These are phyloP conservation scores for Puccinia horiana DNA, from an alignment of 1,284 basidiomycete species.

Conservation along the genomic window DNA sequence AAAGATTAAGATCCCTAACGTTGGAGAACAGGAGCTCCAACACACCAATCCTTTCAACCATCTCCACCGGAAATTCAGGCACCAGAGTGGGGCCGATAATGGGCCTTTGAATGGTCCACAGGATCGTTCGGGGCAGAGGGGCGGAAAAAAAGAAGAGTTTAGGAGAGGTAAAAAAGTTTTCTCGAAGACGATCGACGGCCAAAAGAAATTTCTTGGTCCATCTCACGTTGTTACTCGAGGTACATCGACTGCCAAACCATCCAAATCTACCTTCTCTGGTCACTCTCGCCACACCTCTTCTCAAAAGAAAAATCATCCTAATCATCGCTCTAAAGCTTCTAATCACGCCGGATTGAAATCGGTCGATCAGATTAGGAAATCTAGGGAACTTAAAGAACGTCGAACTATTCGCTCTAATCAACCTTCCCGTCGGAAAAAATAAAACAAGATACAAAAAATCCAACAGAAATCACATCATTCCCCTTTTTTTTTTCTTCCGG, in stretches of 20 bases:
- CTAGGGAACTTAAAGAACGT: constrained; percentile 64
- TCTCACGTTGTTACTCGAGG: constrained; percentile 49
- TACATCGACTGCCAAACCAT: constrained; percentile 17
- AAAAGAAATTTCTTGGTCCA: constrained; percentile 44
- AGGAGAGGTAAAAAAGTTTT: constrained; percentile 70
- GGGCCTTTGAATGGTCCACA: constrained; percentile 65
- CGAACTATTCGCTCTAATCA: constrained; percentile 72
- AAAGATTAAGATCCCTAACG: constrained; percentile 70
- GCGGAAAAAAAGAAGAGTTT: constrained; percentile 63
- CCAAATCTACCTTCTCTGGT: constrained; percentile 51
- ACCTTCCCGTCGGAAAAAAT: constrained; percentile 58
- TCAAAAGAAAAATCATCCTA: constrained; percentile 52
- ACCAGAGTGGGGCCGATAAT: constrained; percentile 37
- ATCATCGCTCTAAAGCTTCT: constrained; percentile 52
- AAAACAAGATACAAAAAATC: no score
- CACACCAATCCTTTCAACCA: constrained; percentile 28
- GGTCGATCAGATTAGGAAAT: constrained; percentile 78
- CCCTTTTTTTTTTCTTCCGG: not conserved
- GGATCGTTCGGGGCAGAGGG: constrained; percentile 62
- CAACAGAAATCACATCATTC: not conserved
- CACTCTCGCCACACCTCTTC: not conserved
- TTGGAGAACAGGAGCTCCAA: constrained; percentile 72
- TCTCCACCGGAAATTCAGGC: constrained; percentile 45
- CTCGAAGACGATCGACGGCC: constrained; percentile 57
- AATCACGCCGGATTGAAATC: constrained; percentile 64